Conservation (phyloP, 495 filamentous ascomycete species). For the Hypoxylon fragiforme region DNA sequence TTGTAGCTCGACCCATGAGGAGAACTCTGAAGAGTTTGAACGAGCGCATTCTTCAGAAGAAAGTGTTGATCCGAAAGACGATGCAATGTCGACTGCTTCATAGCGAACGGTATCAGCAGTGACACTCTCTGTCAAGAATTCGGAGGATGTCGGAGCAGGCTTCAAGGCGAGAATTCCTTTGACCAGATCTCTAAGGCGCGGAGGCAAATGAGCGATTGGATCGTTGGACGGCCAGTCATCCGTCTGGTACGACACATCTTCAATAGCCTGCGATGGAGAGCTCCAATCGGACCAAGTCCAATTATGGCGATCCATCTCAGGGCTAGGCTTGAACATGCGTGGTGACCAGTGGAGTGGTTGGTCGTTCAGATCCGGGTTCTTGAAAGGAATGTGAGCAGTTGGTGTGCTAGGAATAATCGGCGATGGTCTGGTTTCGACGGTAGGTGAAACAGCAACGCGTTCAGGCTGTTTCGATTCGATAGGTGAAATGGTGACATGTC, state of each 20-base stretch:
- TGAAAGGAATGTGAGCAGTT: slow-evolving; percentile 9
- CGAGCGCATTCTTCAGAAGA: slow-evolving; percentile 3
- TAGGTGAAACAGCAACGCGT: background rate
- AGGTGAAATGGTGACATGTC: background rate
- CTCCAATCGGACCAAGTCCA: slow-evolving; percentile 31
- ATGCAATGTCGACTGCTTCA: slow-evolving; percentile 6
- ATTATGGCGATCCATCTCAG: slow-evolving; percentile 23
- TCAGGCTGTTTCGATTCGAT: background rate
- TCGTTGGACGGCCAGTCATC: slow-evolving; percentile 3
- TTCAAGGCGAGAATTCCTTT: slow-evolving; percentile 11
- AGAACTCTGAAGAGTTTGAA: slow-evolving; percentile 2
- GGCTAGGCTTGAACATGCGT: slow-evolving; percentile 28
- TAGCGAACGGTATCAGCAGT: slow-evolving; percentile 12
- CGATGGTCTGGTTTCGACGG: slow-evolving; percentile 3
- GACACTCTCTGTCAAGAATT: background rate
- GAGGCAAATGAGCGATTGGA: slow-evolving; percentile 5
- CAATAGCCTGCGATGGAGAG: slow-evolving; percentile 25
- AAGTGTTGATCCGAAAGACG: too few relatives aligned
- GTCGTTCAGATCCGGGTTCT: slow-evolving; percentile 19
- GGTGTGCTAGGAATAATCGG: background rate
- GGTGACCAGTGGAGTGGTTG: slow-evolving; percentile 25
- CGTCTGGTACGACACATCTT: slow-evolving; percentile 22
- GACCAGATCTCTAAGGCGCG: slow-evolving; percentile 1
- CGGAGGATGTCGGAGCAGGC: background rate
- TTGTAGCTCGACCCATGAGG: slow-evolving; percentile 12